phyloP scores from a whole-genome alignment of 2,329 filamentous ascomycete genomes.

The Nothophaeocryptopus gaeumannii region DNA sequence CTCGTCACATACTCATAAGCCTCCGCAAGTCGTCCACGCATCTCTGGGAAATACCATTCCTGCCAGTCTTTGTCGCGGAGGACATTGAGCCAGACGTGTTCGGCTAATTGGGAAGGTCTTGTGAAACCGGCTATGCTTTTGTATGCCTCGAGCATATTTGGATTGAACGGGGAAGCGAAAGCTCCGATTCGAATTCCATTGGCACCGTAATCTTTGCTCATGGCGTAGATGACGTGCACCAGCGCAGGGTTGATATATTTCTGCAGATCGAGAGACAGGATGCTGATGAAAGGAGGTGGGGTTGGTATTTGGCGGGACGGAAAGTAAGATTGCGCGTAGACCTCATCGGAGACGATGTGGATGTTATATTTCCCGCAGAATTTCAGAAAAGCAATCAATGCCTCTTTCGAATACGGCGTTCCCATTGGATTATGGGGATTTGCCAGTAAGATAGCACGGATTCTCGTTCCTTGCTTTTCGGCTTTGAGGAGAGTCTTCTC shows the following conservation, averaged over 20 bases:
- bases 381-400: background rate
- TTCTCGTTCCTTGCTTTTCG: background rate
- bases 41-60: constrained; percentile 1
- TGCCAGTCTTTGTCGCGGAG: background rate
- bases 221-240: constrained; percentile 7
- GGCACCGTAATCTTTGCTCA: constrained; percentile 6
- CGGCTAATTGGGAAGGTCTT: constrained; percentile 5
- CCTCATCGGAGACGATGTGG: constrained; percentile 7
- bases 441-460: constrained; percentile 5
- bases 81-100: constrained; percentile 6
- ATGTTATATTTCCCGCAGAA: constrained; percentile 9
- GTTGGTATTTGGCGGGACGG: background rate
- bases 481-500: constrained; percentile 1
- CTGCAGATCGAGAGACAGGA: constrained; percentile 3
- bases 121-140: constrained; percentile 6
- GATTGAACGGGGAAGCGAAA: constrained; percentile 9
- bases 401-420: constrained; percentile 1
- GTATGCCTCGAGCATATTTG: constrained; percentile 2
- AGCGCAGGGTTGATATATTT: constrained; percentile 6
- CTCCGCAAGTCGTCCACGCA: constrained; percentile 1
- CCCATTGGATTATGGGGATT: constrained; percentile 11
- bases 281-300: background rate
- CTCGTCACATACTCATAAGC: constrained; percentile 2
- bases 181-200: constrained; percentile 4
- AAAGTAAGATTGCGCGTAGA: constrained; percentile 7